A percentile compares a stretch with the other conserved stretches of the same genome.
These are phyloP conservation scores for Colletotrichum sp. DNA, from an alignment of 2,329 filamentous ascomycete species.

Conservation along the genomic window DNA sequence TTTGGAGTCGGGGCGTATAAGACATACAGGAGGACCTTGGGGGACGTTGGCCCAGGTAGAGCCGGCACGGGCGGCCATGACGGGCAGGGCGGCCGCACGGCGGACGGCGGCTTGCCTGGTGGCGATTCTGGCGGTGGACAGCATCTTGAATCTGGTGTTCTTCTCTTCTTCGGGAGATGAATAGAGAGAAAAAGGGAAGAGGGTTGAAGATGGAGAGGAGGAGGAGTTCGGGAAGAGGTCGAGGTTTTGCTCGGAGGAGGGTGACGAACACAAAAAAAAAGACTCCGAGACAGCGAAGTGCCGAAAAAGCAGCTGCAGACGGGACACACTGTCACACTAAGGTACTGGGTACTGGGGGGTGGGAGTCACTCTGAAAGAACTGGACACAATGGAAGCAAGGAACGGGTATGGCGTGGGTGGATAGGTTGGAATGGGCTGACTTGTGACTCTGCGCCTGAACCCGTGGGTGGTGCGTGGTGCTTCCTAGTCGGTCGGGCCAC, in stretches of 20 bases:
- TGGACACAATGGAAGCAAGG: background rate
- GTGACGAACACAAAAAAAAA: background rate
- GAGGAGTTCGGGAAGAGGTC: background rate
- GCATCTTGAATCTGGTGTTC: conserved; percentile 11
- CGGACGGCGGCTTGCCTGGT: conserved; percentile 23
- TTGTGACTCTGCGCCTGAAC: conserved; percentile 10
- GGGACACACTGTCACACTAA: background rate
- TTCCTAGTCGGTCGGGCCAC: background rate
- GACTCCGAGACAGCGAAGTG: conserved; percentile 21
- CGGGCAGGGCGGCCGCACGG: conserved; percentile 18
- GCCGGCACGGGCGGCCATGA: conserved; percentile 47
- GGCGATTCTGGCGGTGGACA: conserved; percentile 22
- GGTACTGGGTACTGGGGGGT: background rate
- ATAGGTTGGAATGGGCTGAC: conserved; percentile 14
- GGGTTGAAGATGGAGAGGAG: background rate
- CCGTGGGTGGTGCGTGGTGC: background rate
- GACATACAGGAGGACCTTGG: conserved; percentile 90
- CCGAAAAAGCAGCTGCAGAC: conserved; percentile 16
- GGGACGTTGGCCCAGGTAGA: conserved; percentile 92
- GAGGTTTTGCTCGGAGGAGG: background rate
- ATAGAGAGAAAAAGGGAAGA: background rate
- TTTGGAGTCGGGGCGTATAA: background rate
- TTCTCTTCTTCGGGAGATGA: background rate
- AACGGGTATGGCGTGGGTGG: background rate
- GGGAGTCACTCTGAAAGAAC: background rate